Conservation (phyloP, 2,329 filamentous ascomycete genomes). For the Botrytis byssoidea region DNA sequence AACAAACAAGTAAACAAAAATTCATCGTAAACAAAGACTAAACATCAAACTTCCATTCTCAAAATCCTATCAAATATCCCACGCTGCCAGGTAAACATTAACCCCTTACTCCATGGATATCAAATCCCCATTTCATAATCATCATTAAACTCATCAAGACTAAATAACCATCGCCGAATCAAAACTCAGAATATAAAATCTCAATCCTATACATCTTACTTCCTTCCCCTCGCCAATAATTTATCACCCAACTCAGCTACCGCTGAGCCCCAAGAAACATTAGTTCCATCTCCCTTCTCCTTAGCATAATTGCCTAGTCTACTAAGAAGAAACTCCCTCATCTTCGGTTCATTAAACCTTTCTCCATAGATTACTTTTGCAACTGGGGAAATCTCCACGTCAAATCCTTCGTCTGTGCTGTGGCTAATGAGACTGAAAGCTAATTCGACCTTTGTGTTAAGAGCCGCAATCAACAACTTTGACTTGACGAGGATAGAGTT, state of each 20-base stretch:
- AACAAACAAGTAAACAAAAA: background rate
- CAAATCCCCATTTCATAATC: background rate
- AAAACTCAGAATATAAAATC: background rate
- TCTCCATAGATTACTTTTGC: conserved; percentile 74
- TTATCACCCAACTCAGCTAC: conserved; percentile 55
- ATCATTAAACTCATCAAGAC: background rate
- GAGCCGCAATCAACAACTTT: conserved; percentile 59
- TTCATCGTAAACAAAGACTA: background rate
- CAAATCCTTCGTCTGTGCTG: conserved; percentile 49
- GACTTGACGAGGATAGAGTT: conserved; percentile 61
- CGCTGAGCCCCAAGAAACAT: conserved; percentile 52
- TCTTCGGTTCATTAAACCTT: conserved; percentile 71
- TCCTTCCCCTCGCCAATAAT: conserved; percentile 55
- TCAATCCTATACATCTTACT: conserved; percentile 37
- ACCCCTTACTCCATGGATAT: background rate
- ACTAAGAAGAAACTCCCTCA: conserved; percentile 66
- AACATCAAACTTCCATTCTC: background rate
- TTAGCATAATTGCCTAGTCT: conserved; percentile 45
- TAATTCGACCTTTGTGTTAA: conserved; percentile 69
- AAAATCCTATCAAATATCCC: background rate
- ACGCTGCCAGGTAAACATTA: background rate
- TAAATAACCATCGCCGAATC: background rate
- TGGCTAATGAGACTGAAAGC: conserved; percentile 54
- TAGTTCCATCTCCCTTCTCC: conserved; percentile 36
- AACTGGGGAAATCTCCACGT: conserved; percentile 52